Evolutionary conservation across 139 green algal species (phyloP).

Genomic region (Eudorina sp.): DNA sequence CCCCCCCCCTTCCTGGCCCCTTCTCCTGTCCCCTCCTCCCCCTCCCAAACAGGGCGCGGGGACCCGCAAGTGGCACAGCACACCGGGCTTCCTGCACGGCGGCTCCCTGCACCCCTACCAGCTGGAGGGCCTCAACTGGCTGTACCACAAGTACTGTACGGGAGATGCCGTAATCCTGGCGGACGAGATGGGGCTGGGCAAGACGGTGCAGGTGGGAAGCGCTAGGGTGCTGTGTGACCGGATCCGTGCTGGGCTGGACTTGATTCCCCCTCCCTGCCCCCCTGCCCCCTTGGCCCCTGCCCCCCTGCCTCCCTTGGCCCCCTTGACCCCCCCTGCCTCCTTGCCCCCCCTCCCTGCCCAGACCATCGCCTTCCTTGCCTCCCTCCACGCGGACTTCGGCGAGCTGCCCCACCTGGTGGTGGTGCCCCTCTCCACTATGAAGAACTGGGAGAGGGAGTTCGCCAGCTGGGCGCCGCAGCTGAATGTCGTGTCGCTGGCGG

Average conservation of each 20-base stretch:
- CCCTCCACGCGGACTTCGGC: conserved; percentile 53
- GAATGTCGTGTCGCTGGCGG: conserved; percentile 74
- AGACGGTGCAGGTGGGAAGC: conserved; percentile 74
- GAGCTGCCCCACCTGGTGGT: conserved; percentile 82
- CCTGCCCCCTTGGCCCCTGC: neutral
- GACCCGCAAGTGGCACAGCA: conserved; percentile 57
- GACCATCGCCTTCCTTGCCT: conserved; percentile 71
- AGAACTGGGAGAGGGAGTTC: conserved; percentile 89
- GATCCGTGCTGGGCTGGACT: neutral
- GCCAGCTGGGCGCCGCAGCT: conserved; percentile 83
- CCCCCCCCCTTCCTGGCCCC: neutral
- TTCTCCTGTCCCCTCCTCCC: neutral
- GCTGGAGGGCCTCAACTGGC: conserved; percentile 89
- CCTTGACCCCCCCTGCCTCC: neutral
- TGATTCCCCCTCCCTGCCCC: neutral
- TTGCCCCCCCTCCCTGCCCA: neutral
- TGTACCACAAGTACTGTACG: conserved; percentile 69
- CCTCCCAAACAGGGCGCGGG: neutral
- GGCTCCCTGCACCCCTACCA: conserved; percentile 82
- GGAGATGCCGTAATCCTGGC: conserved; percentile 83
- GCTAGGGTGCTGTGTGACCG: neutral
- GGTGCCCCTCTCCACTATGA: conserved; percentile 86
- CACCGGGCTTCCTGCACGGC: conserved; percentile 68
- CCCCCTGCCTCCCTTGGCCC: neutral
- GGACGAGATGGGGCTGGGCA: conserved; percentile 83